phyloP scores from a whole-genome alignment of 345 rosid species.

The Eucalyptus erythrocorys region DNA sequence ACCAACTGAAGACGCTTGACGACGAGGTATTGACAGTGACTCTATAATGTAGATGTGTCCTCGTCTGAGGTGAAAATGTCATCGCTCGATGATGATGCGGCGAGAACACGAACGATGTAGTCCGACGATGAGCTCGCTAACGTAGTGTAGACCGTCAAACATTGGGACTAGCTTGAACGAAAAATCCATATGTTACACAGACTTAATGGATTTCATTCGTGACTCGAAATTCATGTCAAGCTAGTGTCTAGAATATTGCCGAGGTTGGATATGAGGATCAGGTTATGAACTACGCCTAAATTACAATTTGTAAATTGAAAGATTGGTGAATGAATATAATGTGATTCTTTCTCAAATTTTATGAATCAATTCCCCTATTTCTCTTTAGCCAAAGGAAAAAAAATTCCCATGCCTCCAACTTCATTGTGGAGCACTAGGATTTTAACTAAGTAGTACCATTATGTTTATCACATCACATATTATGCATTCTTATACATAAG shows the following conservation, averaged over 20 bases:
- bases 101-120: fast-evolving
- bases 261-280: background rate
- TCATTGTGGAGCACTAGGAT: background rate
- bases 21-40: too few species aligned
- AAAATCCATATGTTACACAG: too few species aligned
- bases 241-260: background rate
- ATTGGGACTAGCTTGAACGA: fast-evolving
- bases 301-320: background rate
- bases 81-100: too few species aligned
- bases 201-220: too few species aligned
- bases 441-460: background rate
- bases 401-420: background rate
- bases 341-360: background rate
- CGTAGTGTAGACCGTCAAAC: fast-evolving
- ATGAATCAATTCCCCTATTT: background rate
- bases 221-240: too few species aligned
- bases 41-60: too few species aligned
- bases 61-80: too few species aligned
- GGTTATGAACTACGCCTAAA: background rate
- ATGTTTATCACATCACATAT: background rate
- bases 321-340: background rate
- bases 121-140: too few species aligned
- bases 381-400: background rate
- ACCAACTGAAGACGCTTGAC: too few species aligned
- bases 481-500: background rate